Evolutionary conservation across 2,329 filamentous ascomycete genomes (phyloP).

Genomic region (Colletotrichum viniferum): DNA sequence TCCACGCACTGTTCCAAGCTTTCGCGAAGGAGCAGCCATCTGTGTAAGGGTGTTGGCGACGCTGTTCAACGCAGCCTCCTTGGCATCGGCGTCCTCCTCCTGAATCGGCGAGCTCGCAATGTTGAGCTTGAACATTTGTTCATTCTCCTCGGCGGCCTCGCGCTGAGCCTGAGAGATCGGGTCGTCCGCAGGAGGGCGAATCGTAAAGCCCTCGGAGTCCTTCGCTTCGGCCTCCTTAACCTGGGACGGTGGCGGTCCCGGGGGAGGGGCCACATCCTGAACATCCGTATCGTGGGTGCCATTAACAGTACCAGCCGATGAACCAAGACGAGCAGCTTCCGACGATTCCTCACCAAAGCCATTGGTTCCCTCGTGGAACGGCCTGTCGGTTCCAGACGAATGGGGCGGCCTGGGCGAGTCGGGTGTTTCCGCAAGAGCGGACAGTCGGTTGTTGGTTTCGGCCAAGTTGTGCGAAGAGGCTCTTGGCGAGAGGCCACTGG

Average conservation of each 20-base stretch:
- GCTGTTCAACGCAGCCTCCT: conserved; percentile 74
- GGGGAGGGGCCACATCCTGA: conserved; percentile 55
- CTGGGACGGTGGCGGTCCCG: conserved; percentile 54
- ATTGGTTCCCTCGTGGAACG: conserved; percentile 49
- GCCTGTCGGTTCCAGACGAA: conserved; percentile 30
- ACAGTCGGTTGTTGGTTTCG: conserved; percentile 57
- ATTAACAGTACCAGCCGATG: conserved; percentile 46
- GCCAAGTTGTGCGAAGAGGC: conserved; percentile 64
- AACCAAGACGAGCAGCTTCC: conserved; percentile 32
- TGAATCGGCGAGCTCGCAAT: conserved; percentile 80
- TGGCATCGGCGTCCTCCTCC: conserved; percentile 77
- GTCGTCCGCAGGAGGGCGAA: conserved; percentile 68
- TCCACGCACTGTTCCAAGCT: conserved; percentile 79
- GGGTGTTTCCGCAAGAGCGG: conserved; percentile 63
- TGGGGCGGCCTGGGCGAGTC: conserved; percentile 36
- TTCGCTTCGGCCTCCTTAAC: conserved; percentile 47
- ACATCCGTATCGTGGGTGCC: conserved; percentile 51
- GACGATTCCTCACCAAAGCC: conserved; percentile 43
- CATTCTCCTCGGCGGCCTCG: conserved; percentile 65
- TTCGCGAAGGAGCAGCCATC: conserved; percentile 68
- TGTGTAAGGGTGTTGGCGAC: conserved; percentile 75
- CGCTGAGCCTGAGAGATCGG: conserved; percentile 75
- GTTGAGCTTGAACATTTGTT: conserved; percentile 78
- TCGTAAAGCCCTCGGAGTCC: conserved; percentile 77
- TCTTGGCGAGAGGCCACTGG: conserved; percentile 54